These are phyloP conservation scores for Apophysomyces sp. DNA, from an alignment of 371 early-diverging fungal genomes.

Conservation along the genomic window DNA sequence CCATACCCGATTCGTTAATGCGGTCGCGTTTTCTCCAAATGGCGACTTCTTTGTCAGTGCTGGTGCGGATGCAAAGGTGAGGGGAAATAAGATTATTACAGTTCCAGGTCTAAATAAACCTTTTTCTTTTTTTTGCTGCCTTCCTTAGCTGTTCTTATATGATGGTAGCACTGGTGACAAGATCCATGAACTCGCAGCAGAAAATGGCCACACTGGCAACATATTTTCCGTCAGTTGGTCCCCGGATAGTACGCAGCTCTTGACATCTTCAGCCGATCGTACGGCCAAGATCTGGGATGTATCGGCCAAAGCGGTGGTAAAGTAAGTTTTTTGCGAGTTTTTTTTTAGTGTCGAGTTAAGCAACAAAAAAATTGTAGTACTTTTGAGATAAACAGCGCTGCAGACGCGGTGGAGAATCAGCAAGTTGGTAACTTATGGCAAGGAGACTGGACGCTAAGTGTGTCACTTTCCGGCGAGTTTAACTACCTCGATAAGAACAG, in stretches of 20 bases:
- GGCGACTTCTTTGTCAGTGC: constrained; percentile 85
- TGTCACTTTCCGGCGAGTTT: constrained; percentile 82
- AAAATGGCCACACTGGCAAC: constrained; percentile 73
- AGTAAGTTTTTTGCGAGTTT: constrained; percentile 42
- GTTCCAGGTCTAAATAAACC: too few species aligned
- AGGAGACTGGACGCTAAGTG: constrained; percentile 67
- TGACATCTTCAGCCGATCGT: constrained; percentile 86
- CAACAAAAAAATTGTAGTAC: constrained; percentile 30
- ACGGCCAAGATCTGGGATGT: constrained; percentile 95
- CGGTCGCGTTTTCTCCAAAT: constrained; percentile 83
- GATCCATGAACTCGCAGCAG: constrained; percentile 61
- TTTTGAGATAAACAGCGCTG: constrained; percentile 42
- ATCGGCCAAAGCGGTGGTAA: constrained; percentile 62
- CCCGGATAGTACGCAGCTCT: constrained; percentile 72
- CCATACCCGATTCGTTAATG: constrained; percentile 89
- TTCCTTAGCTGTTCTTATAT: constrained; percentile 78
- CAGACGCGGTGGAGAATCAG: constrained; percentile 62
- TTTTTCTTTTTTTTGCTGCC: neutral
- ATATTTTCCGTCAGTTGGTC: constrained; percentile 89
- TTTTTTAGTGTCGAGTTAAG: neutral
- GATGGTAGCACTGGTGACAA: constrained; percentile 90
- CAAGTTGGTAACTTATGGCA: constrained; percentile 96
- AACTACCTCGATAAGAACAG: constrained; percentile 76
- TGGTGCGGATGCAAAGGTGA: constrained; percentile 87
- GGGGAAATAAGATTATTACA: neutral